Base-by-base conservation (phyloP, 2,329 filamentous ascomycete species). In the Rhexocercosporidium sp. region DNA sequence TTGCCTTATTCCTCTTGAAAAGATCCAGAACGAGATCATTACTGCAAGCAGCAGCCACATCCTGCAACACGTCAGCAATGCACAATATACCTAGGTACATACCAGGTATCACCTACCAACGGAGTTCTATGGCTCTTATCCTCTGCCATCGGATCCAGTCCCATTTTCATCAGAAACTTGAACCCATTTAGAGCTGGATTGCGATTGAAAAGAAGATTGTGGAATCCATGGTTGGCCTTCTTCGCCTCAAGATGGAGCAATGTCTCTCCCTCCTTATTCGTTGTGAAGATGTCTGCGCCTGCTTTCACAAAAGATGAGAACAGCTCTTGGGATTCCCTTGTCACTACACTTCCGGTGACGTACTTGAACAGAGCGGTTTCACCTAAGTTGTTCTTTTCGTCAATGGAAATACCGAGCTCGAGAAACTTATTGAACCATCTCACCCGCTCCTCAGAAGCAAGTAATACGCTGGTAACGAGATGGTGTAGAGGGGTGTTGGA, bases 1-100 rank as follows among this genome's bases (percentile, higher is more conserved):
- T 0, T n/a, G 22, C 25, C 7, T 27, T 53, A 18, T 65, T 60
- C 20, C 69, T 61, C 44, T 70, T 62, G 70, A 79, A 79, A n/a
- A 79, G 18, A 16, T 63, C 69, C 60, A 80, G 44, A 7, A 78
- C 68, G 1, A 61, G 62, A n/a, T 65, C 47, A 9, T 77, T 77
- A 11, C 69, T 71, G 63, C 67, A 75, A 12, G 75, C 77, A 25
- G 76, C 78, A 18, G 79, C 79, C 1, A 77, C 73, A 71, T 80
- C 78, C 65, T 66, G 39, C 1, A 66, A 51, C 18, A 1, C 7
- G 37, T 62, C 22, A 67, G 54, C 3, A 56, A 22, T 39, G n/a
- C 12, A 16, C 11, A 54, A n/a, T 14, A 14, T 16, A 47, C 5
- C 46, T 12, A n/a, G n/a, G n/a, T n/a, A n/a, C n/a, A n/a, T n/a